Evolutionary conservation across 208 protist genomes (phyloP), one percentile per base, ranked within the genome.

Genomic region (Trypanosoma cruzi): DNA sequence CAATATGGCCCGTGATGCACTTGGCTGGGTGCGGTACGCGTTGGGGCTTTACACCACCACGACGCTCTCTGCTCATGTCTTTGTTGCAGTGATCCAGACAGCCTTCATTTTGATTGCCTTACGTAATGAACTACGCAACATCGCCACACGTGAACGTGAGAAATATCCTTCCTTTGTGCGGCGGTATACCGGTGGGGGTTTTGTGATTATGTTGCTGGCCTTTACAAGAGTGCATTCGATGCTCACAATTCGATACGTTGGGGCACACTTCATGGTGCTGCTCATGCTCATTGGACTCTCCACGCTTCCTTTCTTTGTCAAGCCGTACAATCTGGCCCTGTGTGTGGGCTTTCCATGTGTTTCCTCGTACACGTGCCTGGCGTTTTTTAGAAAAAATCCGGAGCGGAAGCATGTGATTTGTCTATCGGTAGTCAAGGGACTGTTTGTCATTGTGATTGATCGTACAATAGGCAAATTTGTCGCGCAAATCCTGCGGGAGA

Each of bases 281-380:
- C 50, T 88, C 24, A 76, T 83, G 29, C 64, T 96, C 0, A 64
- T 93, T 26, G 91, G 88, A 0, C 73, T 94, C 10, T 92, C 84
- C 0, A 79, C 92, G 22, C 59, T 96, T 53, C 86, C 81, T 44
- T 75, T 92, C 57, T 83, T 81, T 11, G 70, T 72, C 40, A 88
- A 80, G 73, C 61, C 93, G 13, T 90, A 94, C 75, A 73, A 67
- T 42, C 55, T 92, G 16, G 80, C 83, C 29, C 78, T 94, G 26
- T 82, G 79, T 50, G 73, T 81, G 36, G 63, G 84, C 4, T 66
- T 92, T 59, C 91, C 91, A 64, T 93, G 73, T 75, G 44, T 84
- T 46, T 96, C 91, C 13, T 77, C 86, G 2, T 57, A 85, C 54
- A 70, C 68, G 22, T 91, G 83, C 61, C 79, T 93, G 26, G 46